Conservation (phyloP, 2,329 filamentous ascomycete genomes). For the Domatiomyces catenatus region DNA sequence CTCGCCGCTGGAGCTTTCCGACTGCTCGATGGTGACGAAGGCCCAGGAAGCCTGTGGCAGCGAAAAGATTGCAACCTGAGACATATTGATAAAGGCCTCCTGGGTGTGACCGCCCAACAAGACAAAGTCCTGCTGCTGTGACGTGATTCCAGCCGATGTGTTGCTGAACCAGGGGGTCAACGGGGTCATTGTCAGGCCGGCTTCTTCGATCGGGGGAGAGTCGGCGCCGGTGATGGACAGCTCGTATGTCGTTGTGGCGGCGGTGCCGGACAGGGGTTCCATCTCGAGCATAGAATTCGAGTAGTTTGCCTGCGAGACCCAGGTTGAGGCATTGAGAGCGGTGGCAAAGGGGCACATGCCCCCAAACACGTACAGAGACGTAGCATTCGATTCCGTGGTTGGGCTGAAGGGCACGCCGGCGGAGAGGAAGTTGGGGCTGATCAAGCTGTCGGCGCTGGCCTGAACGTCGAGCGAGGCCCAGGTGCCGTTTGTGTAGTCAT, state of each 20-base stretch:
- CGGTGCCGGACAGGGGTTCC: slow-evolving; percentile 28
- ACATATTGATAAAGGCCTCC: slow-evolving; percentile 84
- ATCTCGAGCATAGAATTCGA: slow-evolving; percentile 63
- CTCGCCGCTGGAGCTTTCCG: slow-evolving; percentile 35
- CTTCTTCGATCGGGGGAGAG: slow-evolving; percentile 61
- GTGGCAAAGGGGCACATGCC: slow-evolving; percentile 59
- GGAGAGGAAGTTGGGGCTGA: slow-evolving; percentile 42
- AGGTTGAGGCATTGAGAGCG: slow-evolving; percentile 31
- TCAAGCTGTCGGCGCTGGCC: slow-evolving; percentile 22
- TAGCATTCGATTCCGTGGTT: slow-evolving; percentile 35
- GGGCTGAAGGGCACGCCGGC: slow-evolving; percentile 53
- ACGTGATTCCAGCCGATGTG: slow-evolving; percentile 44
- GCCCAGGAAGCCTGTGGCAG: slow-evolving; percentile 77
- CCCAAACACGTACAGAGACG: slow-evolving; percentile 60
- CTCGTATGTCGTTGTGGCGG: slow-evolving; percentile 16
- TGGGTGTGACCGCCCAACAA: slow-evolving; percentile 74
- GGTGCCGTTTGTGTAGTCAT: slow-evolving; percentile 33
- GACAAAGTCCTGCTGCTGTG: slow-evolving; percentile 63
- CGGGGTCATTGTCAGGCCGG: slow-evolving; percentile 70
- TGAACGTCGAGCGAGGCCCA: slow-evolving; percentile 35
- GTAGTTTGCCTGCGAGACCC: slow-evolving; percentile 59
- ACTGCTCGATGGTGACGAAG: slow-evolving; percentile 52
- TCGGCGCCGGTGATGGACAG: slow-evolving; percentile 35
- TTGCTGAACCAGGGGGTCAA: slow-evolving; percentile 56
- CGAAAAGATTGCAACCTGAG: slow-evolving; percentile 71